These are phyloP conservation scores for Acer campestre DNA, from an alignment of 345 rosid species.

Conservation along the genomic window DNA sequence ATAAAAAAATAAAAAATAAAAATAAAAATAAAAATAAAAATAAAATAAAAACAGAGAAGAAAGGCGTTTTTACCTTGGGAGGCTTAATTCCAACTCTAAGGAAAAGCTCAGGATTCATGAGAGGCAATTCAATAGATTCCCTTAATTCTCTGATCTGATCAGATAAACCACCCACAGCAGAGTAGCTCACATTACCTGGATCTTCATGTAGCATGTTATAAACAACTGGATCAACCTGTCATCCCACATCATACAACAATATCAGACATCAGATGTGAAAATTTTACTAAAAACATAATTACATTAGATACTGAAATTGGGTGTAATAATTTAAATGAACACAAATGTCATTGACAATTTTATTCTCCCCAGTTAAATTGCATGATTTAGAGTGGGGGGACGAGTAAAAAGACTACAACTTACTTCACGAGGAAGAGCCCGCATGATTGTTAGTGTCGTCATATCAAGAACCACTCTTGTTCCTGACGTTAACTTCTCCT, in stretches of 20 bases:
- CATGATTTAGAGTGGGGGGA: background rate
- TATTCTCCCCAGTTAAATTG: background rate
- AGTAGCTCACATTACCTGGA: constrained; percentile 87
- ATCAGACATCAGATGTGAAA: constrained; percentile 1
- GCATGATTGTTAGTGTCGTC: constrained; percentile 72
- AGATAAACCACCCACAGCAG: constrained; percentile 87
- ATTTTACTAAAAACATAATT: background rate
- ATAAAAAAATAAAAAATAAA: background rate
- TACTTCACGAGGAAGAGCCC: constrained; percentile 87
- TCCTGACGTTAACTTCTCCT: constrained; percentile 80
- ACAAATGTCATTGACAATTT: background rate
- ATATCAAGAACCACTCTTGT: constrained; percentile 91
- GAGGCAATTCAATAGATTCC: constrained; percentile 91
- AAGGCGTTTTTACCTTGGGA: constrained; percentile 63
- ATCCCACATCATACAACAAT: constrained; percentile 19
- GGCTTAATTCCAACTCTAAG: constrained; percentile 90
- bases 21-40: background rate
- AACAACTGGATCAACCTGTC: constrained; percentile 87
- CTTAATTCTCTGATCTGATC: constrained; percentile 95
- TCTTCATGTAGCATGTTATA: constrained; percentile 95
- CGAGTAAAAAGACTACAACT: constrained; percentile 5
- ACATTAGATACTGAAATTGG: background rate
- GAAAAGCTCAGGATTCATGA: constrained; percentile 92
- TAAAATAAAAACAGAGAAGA: background rate
- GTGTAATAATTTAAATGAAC: background rate